A percentile compares a stretch with the other conserved stretches of the same genome.
phyloP scores from a whole-genome alignment of 495 filamentous ascomycete genomes.

The Rostrohypoxylon terebratum region DNA sequence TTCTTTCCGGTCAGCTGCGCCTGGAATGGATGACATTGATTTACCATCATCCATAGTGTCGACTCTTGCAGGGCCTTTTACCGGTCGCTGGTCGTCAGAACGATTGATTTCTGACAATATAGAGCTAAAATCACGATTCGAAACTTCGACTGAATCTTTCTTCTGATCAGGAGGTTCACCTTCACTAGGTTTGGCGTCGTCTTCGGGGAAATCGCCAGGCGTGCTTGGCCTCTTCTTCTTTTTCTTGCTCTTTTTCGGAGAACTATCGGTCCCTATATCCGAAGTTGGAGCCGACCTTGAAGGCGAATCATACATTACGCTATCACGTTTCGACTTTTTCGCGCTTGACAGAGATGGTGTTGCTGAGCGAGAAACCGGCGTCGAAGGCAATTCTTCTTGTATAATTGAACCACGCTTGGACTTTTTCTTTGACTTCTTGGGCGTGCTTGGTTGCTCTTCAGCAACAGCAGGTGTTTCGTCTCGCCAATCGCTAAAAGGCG shows the following conservation, averaged over 20 bases:
- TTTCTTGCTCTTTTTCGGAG: slow-evolving; percentile 41
- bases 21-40: slow-evolving; percentile 55
- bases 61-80: slow-evolving; percentile 35
- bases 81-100: slow-evolving; percentile 50
- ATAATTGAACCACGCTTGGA: slow-evolving; percentile 26
- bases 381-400: slow-evolving; percentile 28
- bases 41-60: slow-evolving; percentile 55
- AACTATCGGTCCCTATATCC: slow-evolving; percentile 23
- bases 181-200: slow-evolving; percentile 23
- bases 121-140: slow-evolving; percentile 57
- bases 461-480: slow-evolving; percentile 14
- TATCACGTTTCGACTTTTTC: slow-evolving; percentile 51
- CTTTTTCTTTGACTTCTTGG: slow-evolving; percentile 42
- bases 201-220: slow-evolving; percentile 32
- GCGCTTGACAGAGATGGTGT: slow-evolving; percentile 43
- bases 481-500: slow-evolving; percentile 25
- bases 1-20: slow-evolving; percentile 36
- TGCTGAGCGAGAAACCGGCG: slow-evolving; percentile 32
- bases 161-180: slow-evolving; percentile 49
- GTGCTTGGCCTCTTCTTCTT: slow-evolving; percentile 36
- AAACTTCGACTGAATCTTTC: slow-evolving; percentile 43
- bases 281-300: slow-evolving; percentile 26
- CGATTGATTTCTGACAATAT: slow-evolving; percentile 55
- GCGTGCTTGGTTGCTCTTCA: slow-evolving; percentile 37
- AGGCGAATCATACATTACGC: slow-evolving; percentile 38